Base-by-base conservation (phyloP, 805 yeast species). In the Teunomyces stri region DNA sequence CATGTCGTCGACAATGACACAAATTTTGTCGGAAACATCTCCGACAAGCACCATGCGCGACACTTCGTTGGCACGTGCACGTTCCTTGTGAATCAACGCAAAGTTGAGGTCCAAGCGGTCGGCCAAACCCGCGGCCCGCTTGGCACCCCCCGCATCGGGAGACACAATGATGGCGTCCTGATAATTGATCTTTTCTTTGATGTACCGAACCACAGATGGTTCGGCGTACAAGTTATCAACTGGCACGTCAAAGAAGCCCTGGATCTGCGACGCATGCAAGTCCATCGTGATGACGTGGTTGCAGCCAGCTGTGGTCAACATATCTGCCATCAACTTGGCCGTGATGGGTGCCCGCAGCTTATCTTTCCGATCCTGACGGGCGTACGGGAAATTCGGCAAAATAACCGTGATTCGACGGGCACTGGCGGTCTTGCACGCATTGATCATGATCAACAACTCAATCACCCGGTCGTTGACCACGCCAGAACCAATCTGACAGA, bases 111-210 rank as follows among this genome's bases (percentile, higher is more conserved):
- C 94, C 54, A 87, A 69, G 51, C 85, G 77, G 64, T 87, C 94
- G 44, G 94, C 94, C 54, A 87, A 71, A 7, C 86, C 84, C 7
- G 94, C 94, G n/a, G 88, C 94, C 69, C 95, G 78, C 62, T 87
- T 87, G 48, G 94, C 94, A 52, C 95, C 95, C 64, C 95, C 95
- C 6, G 94, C 95, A 69, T 87, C 95, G 5, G 95, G 95, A 0
- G 94, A 87, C 13, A 87, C 81, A 46, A 87, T 81, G 45, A 87
- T 86, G n/a, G 88, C 80, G 41, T 85, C 78, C 36, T 79, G 67
- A 53, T 70, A 76, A 55, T 78, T 76, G 43, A 81, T 70, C 46
- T 78, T 75, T 54, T 84, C 91, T 50, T 76, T 78, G 42, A 87
- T 86, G 60, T 86, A 87, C 59, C 87, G 75, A 35, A 87, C 83